Conservation (phyloP, 2,329 filamentous ascomycete species). For the Chlorencoelia australis region DNA sequence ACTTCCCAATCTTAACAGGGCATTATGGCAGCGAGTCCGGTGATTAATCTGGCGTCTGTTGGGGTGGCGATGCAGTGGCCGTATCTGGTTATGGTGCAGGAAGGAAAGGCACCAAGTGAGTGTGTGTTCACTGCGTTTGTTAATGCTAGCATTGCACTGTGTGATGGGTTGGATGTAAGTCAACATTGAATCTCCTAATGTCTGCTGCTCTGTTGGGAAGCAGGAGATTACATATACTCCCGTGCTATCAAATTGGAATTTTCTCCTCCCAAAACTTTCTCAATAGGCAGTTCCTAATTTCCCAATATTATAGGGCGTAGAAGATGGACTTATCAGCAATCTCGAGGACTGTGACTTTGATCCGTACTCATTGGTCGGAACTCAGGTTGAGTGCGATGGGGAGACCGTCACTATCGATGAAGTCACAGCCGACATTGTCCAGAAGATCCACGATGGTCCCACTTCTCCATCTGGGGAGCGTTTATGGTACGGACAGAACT, state of each 20-base stretch:
- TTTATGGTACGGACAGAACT: slow-evolving; percentile 1
- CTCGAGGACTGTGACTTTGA: slow-evolving; percentile 27
- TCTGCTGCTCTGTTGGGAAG: no score
- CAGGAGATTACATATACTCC: no score
- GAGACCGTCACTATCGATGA: background rate
- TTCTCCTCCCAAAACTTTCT: no score
- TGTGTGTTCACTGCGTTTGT: background rate
- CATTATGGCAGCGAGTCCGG: no score
- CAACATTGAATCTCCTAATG: no score
- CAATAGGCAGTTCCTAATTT: no score
- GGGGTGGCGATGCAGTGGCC: no score
- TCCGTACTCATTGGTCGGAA: background rate
- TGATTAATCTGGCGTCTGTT: no score
- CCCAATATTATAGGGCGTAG: no score
- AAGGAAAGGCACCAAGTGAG: background rate
- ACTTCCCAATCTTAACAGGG: no score
- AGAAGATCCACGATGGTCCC: background rate
- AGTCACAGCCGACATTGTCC: background rate
- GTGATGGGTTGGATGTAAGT: slow-evolving; percentile 45
- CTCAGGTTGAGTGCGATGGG: background rate
- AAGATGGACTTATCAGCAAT: slow-evolving; percentile 35
- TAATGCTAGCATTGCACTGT: slow-evolving; percentile 35
- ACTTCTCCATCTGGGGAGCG: background rate
- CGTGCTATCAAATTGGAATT: no score
- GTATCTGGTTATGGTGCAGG: slow-evolving; percentile 2